A percentile compares a stretch with the other conserved stretches of the same genome.
phyloP scores from a whole-genome alignment of 139 green algal genomes.

The Chlamydomonas sp. region DNA sequence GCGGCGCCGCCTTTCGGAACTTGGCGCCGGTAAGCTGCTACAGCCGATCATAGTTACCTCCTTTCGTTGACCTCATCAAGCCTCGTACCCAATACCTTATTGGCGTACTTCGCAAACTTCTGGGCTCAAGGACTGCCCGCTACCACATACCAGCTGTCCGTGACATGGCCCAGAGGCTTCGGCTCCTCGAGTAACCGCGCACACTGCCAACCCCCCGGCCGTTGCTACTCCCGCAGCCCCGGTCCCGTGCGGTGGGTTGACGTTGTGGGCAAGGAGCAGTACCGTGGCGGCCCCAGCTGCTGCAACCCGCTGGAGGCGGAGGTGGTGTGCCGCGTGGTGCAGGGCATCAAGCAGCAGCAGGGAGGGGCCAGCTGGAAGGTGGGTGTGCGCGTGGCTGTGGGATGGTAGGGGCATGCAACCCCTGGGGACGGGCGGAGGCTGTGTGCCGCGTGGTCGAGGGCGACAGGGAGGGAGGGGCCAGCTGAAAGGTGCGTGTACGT shows the following conservation, averaged over 20 bases:
- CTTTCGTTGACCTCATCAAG: no score
- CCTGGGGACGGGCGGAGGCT: no score
- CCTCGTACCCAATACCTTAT: no score
- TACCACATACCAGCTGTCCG: no score
- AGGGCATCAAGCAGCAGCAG: neutral
- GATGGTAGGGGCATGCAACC: neutral
- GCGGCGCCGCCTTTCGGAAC: neutral
- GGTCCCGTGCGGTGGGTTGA: conserved; percentile 2
- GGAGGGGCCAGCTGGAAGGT: conserved; percentile 17
- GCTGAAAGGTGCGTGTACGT: conserved; percentile 14
- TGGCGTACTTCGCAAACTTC: no score
- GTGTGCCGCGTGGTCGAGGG: neutral
- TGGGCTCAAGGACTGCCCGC: no score
- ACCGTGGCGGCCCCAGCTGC: neutral
- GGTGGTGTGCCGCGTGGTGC: neutral
- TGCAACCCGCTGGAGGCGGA: neutral
- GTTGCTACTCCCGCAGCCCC: neutral
- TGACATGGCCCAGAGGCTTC: no score
- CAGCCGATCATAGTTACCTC: no score
- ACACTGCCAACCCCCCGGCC: neutral
- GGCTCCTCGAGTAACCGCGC: neutral
- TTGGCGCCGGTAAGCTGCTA: no score
- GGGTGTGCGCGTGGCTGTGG: neutral
- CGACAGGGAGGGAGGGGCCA: neutral
- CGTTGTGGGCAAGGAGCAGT: conserved; percentile 10